Conservation (phyloP, 768 basidiomycete genomes). For the Clitopilus passeckerianus region DNA sequence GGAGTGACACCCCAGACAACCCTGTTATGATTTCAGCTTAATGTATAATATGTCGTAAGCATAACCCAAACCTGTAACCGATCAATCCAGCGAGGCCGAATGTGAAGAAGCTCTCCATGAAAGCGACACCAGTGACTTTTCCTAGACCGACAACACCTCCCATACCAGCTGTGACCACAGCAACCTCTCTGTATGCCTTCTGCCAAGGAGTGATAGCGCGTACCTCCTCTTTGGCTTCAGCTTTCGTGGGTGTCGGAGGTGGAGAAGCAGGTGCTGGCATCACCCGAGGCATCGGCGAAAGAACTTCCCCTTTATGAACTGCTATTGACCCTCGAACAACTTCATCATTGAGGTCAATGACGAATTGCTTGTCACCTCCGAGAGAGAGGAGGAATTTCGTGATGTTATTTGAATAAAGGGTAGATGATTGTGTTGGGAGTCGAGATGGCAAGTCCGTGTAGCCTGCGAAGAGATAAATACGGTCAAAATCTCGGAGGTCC, state of each 20-base stretch:
- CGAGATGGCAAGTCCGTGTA: conserved; percentile 87
- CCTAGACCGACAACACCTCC: conserved; percentile 68
- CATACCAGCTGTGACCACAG: conserved; percentile 72
- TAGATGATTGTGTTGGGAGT: conserved; percentile 84
- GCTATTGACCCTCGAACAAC: conserved; percentile 80
- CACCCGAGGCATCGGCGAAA: conserved; percentile 66
- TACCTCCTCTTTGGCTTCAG: conserved; percentile 39
- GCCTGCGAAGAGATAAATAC: conserved; percentile 32
- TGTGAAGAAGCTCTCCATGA: conserved; percentile 88
- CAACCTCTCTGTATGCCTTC: conserved; percentile 72
- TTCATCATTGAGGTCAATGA: conserved; percentile 74
- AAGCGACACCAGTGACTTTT: conserved; percentile 72
- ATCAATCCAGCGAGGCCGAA: conserved; percentile 84
- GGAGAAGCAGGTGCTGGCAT: conserved; percentile 57
- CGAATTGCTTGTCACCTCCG: conserved; percentile 56
- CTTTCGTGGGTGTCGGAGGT: conserved; percentile 42
- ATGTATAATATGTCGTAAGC: neutral
- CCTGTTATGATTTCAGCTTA: conserved; percentile 23
- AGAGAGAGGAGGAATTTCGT: conserved; percentile 86
- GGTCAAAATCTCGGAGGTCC: neutral
- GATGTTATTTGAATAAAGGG: conserved; percentile 88
- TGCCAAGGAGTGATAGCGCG: conserved; percentile 83
- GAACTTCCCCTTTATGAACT: conserved; percentile 57
- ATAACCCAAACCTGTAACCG: conserved; percentile 47
- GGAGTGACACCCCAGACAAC: conserved; percentile 90